Evolutionary conservation across 768 basidiomycete species (phyloP), one percentile per base, ranked within the genome.

Genomic region (Russula sp.): DNA sequence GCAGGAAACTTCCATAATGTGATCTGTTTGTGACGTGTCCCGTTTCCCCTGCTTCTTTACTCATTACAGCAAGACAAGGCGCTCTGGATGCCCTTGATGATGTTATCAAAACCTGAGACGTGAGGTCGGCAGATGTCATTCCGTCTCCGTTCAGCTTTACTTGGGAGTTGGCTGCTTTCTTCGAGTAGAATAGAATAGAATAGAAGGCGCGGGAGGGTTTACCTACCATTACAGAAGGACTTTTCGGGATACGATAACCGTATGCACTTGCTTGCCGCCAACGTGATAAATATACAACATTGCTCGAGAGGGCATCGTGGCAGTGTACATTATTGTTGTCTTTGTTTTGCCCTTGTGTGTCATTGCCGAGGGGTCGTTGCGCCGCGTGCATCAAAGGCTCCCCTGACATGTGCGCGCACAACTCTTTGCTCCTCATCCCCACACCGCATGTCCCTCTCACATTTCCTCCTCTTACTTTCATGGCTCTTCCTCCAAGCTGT

Each of bases 401-500:
- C 14, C 5, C 26, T 28, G 46, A 5, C 46, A 46, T 22, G 49
- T 9, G 48, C 48, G 24, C 49, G 8, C 26, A 16, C 22, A 14
- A 16, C 38, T 28, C 38, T 56, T 26, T 20, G 9, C 36, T 9
- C 51, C 49, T 46, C 30, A 52, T 63, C 42, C 44, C 59, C 18
- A 46, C n/a, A 26, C 64, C 70, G 68, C 57, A 76, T 76, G 75
- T 69, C 70, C 58, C 48, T 70, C 52, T 49, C 57, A 14, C 14
- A 68, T 10, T 63, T 77, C 26, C 63, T 76, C 52, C 70, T 79
- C 48, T 64, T 78, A 48, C 64, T 77, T 58, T 75, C 73, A 55
- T 67, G 73, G 50, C 72, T 74, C 2, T 53, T 70, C 9, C 62
- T 76, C 38, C 59, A 67, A 44, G 59, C 59, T 16, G 67, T 69